Base-by-base conservation (phyloP, 148 eudicot species). In the Pharnaceum exiguum region DNA sequence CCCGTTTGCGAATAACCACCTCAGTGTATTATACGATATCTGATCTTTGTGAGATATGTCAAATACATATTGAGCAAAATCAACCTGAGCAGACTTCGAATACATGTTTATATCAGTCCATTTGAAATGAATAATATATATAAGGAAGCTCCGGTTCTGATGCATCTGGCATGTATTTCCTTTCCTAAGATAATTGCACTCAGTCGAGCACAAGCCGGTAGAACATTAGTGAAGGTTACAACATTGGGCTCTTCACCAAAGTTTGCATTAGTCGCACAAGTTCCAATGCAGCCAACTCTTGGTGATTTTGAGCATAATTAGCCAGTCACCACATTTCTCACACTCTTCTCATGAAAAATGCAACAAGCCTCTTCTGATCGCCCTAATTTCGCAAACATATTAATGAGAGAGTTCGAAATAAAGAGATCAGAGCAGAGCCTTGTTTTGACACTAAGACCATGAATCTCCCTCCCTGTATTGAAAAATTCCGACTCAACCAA, bases 151-250 rank as follows among this genome's bases (percentile, higher is more conserved):
- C 88, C 86, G 19, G 21, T 62, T 46, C 82, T 57, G 10, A 87
- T 53, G 25, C 80, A 73, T 57, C 63, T 72, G 6, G 81, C 79
- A 33, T 87, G 96, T 51, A 87, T 60, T 64, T 87, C 82, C 59
- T 77, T 84, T 38, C 90, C 95, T 24, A 71, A 46, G 23, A 25
- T 29, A 66, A 77, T 62, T 67, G 65, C 69, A 17, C 88, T 77
- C 5, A 78, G 28, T 74, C 88, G 77, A 32, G 77, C 88, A 78
- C 96, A 87, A 51, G 84, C 91, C 16, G 91, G 86, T 57, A 87
- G 83, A 66, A 77, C 66, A 44, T 83, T 83, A 26, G 90, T 81
- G 52, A 87, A 67, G 25, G 95, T 83, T 48, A 83, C 67, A 32
- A 71, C 72, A 60, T 65, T 83, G 28, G 95, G 90, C 61, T 46